Evolutionary conservation across 129 eudicot genomes (phyloP).

Genomic region (Flaveria robusta): DNA sequence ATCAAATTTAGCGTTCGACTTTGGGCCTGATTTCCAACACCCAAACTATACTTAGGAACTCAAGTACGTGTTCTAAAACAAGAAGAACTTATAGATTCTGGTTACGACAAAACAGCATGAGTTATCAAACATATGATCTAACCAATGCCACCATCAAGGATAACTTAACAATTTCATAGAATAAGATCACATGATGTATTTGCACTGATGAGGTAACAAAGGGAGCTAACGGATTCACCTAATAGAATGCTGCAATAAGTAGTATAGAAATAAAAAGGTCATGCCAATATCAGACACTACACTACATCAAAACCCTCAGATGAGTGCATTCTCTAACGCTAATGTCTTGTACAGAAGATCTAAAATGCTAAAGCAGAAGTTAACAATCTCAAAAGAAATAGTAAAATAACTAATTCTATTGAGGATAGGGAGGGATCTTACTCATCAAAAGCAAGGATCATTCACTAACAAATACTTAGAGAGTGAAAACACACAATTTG

Average conservation of each 20-base stretch:
- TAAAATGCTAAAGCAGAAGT: neutral
- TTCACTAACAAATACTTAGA: neutral
- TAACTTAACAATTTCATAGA: neutral
- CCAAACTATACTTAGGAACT: neutral
- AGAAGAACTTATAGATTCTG: slow-evolving; percentile 10
- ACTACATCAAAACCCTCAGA: neutral
- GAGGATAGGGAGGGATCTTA: neutral
- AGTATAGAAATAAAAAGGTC: neutral
- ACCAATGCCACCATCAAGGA: too few species aligned
- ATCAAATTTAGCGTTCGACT: too few species aligned
- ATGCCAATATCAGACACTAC: neutral
- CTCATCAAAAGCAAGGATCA: slow-evolving; percentile 1
- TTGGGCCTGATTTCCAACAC: too few species aligned
- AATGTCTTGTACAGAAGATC: neutral
- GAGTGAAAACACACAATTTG: neutral
- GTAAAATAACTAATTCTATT: neutral
- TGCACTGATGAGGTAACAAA: too few species aligned
- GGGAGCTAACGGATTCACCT: too few species aligned
- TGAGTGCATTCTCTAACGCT: neutral
- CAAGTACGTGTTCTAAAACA: neutral
- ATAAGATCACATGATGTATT: neutral
- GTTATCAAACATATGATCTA: too few species aligned
- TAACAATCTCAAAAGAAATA: too few species aligned
- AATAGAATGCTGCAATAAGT: neutral
- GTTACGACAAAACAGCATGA: neutral